Conservation (phyloP, 768 basidiomycete genomes). For the Phanerochaete sordida region DNA sequence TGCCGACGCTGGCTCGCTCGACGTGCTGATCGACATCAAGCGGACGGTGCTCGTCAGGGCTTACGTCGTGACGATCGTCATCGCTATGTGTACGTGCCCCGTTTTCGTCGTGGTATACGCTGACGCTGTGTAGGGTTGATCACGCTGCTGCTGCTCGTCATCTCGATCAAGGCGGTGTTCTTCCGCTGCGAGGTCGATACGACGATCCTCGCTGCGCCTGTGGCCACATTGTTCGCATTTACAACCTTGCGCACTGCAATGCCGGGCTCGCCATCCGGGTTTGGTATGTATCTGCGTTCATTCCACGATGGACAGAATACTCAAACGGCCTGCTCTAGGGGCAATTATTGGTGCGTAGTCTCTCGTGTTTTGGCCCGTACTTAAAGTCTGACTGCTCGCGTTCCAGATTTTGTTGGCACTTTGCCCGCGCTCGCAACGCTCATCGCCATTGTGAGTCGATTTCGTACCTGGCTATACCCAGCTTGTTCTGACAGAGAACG, state of each 20-base stretch:
- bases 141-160: neutral
- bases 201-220: neutral
- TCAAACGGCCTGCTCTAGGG: neutral
- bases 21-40: neutral
- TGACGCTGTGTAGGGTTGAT: neutral
- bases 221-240: neutral
- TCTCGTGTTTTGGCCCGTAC: no score
- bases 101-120: neutral
- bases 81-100: neutral
- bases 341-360: neutral
- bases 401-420: neutral
- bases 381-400: no score
- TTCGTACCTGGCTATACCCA: no score
- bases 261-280: neutral
- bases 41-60: neutral
- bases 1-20: neutral
- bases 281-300: neutral
- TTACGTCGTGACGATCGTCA: neutral
- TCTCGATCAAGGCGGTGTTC: neutral
- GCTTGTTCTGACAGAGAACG: no score
- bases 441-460: neutral
- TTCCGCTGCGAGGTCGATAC: neutral
- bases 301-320: no score
- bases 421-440: neutral
- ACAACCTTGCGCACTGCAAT: neutral